Evolutionary conservation across 345 rosid genomes (phyloP), one percentile per base, ranked within the genome.

Genomic region (Capsella bursapastoris): DNA sequence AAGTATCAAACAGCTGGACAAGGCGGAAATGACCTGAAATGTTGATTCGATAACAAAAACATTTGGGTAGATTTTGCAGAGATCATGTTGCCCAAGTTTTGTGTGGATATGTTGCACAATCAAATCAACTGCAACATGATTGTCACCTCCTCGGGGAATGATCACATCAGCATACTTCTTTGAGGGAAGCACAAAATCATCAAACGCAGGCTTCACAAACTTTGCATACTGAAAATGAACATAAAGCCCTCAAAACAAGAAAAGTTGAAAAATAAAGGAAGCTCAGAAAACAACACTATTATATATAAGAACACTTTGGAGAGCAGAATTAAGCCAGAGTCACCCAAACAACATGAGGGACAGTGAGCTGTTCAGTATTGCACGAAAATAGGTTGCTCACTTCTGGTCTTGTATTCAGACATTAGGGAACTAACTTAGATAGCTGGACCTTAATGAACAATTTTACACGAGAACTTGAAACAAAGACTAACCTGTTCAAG

Each of bases 161-260:
- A 91, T 93, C 57, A 93, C 88, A 80, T 93, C 98, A 13, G 98
- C 97, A 83, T 86, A 91, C 75, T 93, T 93, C 85, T 93, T 93
- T 58, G 98, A 88, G 60, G 98, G 98, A 44, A 89, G 86, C 78
- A 93, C 87, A 85, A 93, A 93, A 73, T 93, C 97, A 81, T 93
- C 98, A 85, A 93, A 93, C n/a, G 98, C 98, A 40, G 98, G 98
- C 83, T 93, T 93, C 71, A 93, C 98, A 87, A 93, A 93, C 78
- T 90, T 93, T 61, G 96, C 97, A 77, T 93, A 93, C 97, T 93
- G 90, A 81, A 81, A 81, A 82, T 45, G 70, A 70, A 48, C 25
- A 78, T n/a, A 51, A 62, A 10, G 18, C 50, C 66, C 50, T 35
- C 73, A 78, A 66, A 57, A 14, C 14, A 66, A 37, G 47, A 22